phyloP scores from a whole-genome alignment of 2,329 filamentous ascomycete genomes.

The Xylariales sp. region DNA sequence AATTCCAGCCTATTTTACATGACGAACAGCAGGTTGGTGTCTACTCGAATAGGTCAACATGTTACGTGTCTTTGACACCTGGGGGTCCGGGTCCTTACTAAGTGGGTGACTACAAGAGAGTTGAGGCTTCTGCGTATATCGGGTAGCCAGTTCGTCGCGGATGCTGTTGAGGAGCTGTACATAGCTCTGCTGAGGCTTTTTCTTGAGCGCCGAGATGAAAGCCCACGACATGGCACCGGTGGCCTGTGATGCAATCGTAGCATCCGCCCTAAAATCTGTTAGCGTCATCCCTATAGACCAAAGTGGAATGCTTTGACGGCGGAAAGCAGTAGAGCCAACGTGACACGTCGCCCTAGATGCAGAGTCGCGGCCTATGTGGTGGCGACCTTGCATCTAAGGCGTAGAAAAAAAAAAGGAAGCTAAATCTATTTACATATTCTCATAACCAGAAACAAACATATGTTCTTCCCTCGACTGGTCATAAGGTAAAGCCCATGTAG shows the following conservation, averaged over 20 bases:
- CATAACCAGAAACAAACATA: slow-evolving; percentile 16
- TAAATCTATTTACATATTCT: slow-evolving; percentile 43
- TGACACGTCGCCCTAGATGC: slow-evolving; percentile 59
- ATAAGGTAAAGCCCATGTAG: slow-evolving; percentile 28
- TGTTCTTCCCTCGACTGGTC: slow-evolving; percentile 24
- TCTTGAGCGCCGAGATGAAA: slow-evolving; percentile 90
- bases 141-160: slow-evolving; percentile 84
- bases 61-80: slow-evolving; percentile 18
- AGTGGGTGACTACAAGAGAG: slow-evolving; percentile 95
- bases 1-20: slow-evolving; percentile 61
- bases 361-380: slow-evolving; percentile 52
- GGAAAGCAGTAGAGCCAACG: slow-evolving; percentile 52
- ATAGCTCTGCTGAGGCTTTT: slow-evolving; percentile 95
- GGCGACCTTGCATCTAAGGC: slow-evolving; percentile 57
- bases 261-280: slow-evolving; percentile 73
- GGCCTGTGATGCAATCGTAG: slow-evolving; percentile 85
- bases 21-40: slow-evolving; percentile 74
- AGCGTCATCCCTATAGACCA: neutral
- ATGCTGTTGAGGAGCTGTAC: slow-evolving; percentile 96
- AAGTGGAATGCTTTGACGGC: neutral
- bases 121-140: slow-evolving; percentile 96
- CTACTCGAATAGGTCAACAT: slow-evolving; percentile 52
- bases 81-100: slow-evolving; percentile 68
- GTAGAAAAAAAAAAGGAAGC: slow-evolving; percentile 40
- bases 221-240: slow-evolving; percentile 99